phyloP scores from a whole-genome alignment of 108 stramenopile genomes.

The Cylindrotheca fusiformis region DNA sequence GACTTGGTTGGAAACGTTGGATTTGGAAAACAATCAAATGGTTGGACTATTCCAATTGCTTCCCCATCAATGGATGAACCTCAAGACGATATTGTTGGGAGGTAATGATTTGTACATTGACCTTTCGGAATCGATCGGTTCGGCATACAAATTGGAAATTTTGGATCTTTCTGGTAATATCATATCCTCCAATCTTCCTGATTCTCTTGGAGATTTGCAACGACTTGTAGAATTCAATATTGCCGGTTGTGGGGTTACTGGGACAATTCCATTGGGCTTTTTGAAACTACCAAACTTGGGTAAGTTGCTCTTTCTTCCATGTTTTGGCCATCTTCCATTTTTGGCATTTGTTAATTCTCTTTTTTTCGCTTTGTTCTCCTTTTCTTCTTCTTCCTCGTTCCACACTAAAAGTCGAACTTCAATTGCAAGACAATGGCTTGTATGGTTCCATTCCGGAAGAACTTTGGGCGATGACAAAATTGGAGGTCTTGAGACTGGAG shows the following conservation, averaged over 20 bases:
- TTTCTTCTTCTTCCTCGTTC: too few relatives aligned
- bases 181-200: constrained; percentile 7
- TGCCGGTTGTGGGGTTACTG: constrained; percentile 40
- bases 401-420: constrained; percentile 22
- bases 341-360: neutral
- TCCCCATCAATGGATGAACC: constrained; percentile 11
- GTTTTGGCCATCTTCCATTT: neutral
- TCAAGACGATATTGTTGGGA: constrained; percentile 13
- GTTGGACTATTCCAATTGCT: neutral
- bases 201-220: constrained; percentile 22
- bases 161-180: constrained; percentile 9
- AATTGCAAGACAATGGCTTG: constrained; percentile 7
- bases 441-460: constrained; percentile 16
- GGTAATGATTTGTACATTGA: constrained; percentile 9
- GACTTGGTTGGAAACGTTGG: constrained; percentile 15
- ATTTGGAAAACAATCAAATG: constrained; percentile 6
- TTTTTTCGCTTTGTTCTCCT: constrained; percentile 3
- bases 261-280: constrained; percentile 37
- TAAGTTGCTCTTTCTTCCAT: constrained; percentile 8
- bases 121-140: constrained; percentile 14
- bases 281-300: constrained; percentile 16
- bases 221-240: constrained; percentile 37
- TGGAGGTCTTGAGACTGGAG: constrained; percentile 12
- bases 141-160: constrained; percentile 7
- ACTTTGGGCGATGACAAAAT: constrained; percentile 30